Base-by-base conservation (phyloP, 148 eudicot genomes). In the Fagopyrum esculentum region DNA sequence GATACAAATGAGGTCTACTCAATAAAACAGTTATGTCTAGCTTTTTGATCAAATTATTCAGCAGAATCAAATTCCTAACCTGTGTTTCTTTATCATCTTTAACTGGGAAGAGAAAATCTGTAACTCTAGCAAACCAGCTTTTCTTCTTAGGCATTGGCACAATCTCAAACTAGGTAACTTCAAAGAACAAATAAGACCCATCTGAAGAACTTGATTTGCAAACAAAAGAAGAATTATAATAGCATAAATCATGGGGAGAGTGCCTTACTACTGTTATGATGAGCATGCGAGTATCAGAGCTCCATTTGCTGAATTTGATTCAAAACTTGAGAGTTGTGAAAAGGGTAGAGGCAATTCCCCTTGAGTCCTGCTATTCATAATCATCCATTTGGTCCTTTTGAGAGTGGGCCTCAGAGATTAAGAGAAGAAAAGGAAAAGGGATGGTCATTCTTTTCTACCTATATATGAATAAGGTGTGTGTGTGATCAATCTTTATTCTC, bases 41-140 rank as follows among this genome's bases (percentile, higher is more conserved):
- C 47, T 35, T 66, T 8, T 66, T 66, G 71, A 66, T 40, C 71
- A 66, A 63, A 66, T 52, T 2, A 13, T 52, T 13, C n/a, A 13
- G 57, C 57, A 52, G n/a, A 52, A 52, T 52, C 10, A 4, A 0
- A 66, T 11, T 40, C n/a, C 55, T 46, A 35, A 46, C 74, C 55
- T 71, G 55, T n/a, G 46, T 35, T 71, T 71, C 4, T 16, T 48
- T 15, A n/a, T 46, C 55, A 47, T 71, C 74, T 46, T 46, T 71
- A 8, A 40, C 16, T 0, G 55, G 15, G 29, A 19, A 46, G 74
- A 71, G 9, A 30, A 45, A 46, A 54, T 46, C 74, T 47, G 10
- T 71, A 46, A 71, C 15, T 71, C 74, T 71, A 71, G 35, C 0
- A 71, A 71, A 71, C 74, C 74, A 71, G 55, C 54, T 71, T 19